A percentile compares a stretch with the other conserved stretches of the same genome.
Conservation (phyloP, 805 yeast species). For the Yarrowia sp. region DNA sequence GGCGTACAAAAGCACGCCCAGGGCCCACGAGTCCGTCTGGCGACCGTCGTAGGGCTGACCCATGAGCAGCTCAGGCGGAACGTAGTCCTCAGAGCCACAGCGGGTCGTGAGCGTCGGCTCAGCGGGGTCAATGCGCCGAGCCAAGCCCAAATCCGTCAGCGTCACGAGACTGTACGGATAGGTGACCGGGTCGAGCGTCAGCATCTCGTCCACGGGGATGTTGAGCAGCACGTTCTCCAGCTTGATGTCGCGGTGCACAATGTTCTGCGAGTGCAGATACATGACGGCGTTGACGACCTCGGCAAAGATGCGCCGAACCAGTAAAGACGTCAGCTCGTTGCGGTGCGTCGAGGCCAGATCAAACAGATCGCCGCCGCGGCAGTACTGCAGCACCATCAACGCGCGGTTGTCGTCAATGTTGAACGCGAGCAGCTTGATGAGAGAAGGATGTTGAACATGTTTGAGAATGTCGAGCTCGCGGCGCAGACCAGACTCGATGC, state of each 20-base stretch:
- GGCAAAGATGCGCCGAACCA: constrained; percentile 61
- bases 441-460: constrained; percentile 60
- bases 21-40: constrained; percentile 89
- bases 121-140: constrained; percentile 61
- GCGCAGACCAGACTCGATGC: constrained; percentile 60
- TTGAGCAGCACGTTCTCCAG: constrained; percentile 71
- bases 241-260: constrained; percentile 90
- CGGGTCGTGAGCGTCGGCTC: constrained; percentile 73
- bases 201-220: constrained; percentile 41
- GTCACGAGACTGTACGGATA: constrained; percentile 48
- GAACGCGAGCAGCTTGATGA: constrained; percentile 53
- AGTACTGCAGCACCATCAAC: constrained; percentile 66
- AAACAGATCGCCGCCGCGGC: constrained; percentile 82
- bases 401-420: constrained; percentile 43
- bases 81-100: constrained; percentile 96
- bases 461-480: constrained; percentile 70
- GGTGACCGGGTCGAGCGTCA: constrained; percentile 30
- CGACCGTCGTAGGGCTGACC: constrained; percentile 91
- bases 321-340: constrained; percentile 46
- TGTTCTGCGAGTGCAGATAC: constrained; percentile 63
- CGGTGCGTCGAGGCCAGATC: constrained; percentile 53
- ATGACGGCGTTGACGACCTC: constrained; percentile 69
- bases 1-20: constrained; percentile 87
- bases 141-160: constrained; percentile 85
- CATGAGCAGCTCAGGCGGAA: constrained; percentile 88